Evolutionary conservation across 768 basidiomycete species (phyloP), one percentile per base, ranked within the genome.

Genomic region (Glaciozyma martinii): DNA sequence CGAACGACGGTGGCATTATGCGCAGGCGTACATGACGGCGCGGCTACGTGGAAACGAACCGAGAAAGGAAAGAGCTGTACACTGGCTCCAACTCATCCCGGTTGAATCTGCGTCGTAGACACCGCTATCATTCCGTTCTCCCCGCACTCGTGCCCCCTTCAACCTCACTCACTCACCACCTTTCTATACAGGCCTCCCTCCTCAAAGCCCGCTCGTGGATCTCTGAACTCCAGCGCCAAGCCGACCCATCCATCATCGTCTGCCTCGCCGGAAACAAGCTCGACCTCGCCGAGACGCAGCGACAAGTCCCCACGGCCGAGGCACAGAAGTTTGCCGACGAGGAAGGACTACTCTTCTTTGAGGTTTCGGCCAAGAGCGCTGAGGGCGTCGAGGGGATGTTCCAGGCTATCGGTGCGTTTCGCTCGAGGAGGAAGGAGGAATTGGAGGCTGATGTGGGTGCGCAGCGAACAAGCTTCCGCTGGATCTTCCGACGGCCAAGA

Each of bases 201-300:
- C 90, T 94, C 80, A 95, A 94, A 78, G 94, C 94, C 33, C 87
- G 88, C 71, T 86, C 86, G 68, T 98, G 94, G 94, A 93, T 98
- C 75, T 83, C 88, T 59, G 93, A 97, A 77, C 57, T 58, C 2
- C 92, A 95, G 75, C 90, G 93, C 61, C 93, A 97, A 79, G 94
- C 93, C 62, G 94, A 98, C 76, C 93, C 94, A 10, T 89, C 87
- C 52, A 97, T 95, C 80, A 84, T 94, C 72, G 94, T 98, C 76
- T 88, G 90, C 47, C 85, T 98, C 43, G 94, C 91, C 65, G 94
- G 94, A 56, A 98, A 98, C 82, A 98, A 98, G 79, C 78, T 85
- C 33, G 94, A 98, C 78, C 80, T 97, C 30, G 81, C 84, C 27
- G 52, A 33, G 1, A 40, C 44, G 5, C 63, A 70, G 33, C 55